Conservation (phyloP, 2,329 filamentous ascomycete species). For the Ceratocystis albifundus region DNA sequence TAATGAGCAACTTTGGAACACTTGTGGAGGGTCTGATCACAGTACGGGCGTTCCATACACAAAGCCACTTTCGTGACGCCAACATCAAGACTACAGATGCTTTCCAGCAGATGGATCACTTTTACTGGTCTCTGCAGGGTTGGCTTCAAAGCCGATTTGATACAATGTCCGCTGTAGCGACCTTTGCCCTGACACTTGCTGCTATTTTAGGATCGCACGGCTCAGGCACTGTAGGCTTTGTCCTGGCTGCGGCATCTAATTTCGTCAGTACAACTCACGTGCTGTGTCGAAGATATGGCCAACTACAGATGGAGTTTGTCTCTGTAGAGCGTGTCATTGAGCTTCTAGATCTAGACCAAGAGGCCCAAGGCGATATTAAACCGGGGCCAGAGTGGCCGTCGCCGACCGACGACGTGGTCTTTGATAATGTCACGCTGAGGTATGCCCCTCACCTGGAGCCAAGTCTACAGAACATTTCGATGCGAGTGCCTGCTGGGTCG, state of each 20-base stretch:
- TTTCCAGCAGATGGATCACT: slow-evolving; percentile 92
- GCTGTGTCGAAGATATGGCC: slow-evolving; percentile 69
- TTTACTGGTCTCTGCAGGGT: slow-evolving; percentile 80
- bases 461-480: slow-evolving; percentile 54
- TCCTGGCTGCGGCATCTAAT: slow-evolving; percentile 58
- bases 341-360: slow-evolving; percentile 65
- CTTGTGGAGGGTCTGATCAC: slow-evolving; percentile 77
- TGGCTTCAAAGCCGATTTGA: slow-evolving; percentile 79
- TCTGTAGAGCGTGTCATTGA: slow-evolving; percentile 80
- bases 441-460: slow-evolving; percentile 70
- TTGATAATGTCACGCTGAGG: slow-evolving; percentile 64
- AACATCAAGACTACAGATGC: slow-evolving; percentile 73
- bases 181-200: slow-evolving; percentile 59
- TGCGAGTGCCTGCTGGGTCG: slow-evolving; percentile 56
- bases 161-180: slow-evolving; percentile 57
- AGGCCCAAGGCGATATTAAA: slow-evolving; percentile 52
- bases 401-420: slow-evolving; percentile 58
- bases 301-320: slow-evolving; percentile 84
- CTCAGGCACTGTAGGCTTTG: slow-evolving; percentile 71
- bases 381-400: slow-evolving; percentile 70
- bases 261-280: slow-evolving; percentile 60
- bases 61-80: slow-evolving; percentile 65
- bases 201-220: slow-evolving; percentile 65
- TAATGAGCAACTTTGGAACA: slow-evolving; percentile 88
- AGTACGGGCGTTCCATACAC: slow-evolving; percentile 69